Evolutionary conservation across 1,284 basidiomycete species (phyloP).

Genomic region (Austropuccinia psidii): DNA sequence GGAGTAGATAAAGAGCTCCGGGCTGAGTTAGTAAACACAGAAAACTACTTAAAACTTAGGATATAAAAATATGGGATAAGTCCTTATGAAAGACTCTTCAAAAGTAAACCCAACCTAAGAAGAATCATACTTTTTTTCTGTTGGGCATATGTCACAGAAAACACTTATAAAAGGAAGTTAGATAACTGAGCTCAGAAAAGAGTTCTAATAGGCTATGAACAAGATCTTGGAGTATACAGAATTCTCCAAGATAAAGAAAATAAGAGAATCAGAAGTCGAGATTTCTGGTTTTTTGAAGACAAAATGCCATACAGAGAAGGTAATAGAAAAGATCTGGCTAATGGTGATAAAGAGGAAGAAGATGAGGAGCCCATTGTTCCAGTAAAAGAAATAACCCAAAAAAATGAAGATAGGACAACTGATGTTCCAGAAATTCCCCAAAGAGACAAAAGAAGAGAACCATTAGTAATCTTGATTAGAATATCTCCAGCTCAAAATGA

Average conservation of each 20-base stretch:
- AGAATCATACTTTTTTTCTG: neutral
- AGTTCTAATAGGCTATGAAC: constrained; percentile 6
- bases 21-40: constrained; percentile 18
- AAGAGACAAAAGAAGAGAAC: no score
- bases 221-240: constrained; percentile 3
- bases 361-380: no score
- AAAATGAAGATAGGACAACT: no score
- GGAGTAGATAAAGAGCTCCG: neutral
- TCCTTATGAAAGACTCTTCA: neutral
- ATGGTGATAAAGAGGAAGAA: neutral
- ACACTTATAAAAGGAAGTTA: neutral
- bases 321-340: neutral
- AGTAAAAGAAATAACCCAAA: no score
- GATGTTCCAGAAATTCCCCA: no score
- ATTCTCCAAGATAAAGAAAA: neutral
- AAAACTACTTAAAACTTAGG: neutral
- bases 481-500: no score
- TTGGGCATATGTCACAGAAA: neutral
- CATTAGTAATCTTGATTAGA: no score
- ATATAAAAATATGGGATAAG: constrained; percentile 12
- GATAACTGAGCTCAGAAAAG: constrained; percentile 1
- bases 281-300: neutral
- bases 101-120: neutral
- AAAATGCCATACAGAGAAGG: neutral
- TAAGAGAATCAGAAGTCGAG: constrained; percentile 11